These are phyloP conservation scores for Tulasnella sp. DNA, from an alignment of 768 basidiomycete genomes.

Conservation along the genomic window DNA sequence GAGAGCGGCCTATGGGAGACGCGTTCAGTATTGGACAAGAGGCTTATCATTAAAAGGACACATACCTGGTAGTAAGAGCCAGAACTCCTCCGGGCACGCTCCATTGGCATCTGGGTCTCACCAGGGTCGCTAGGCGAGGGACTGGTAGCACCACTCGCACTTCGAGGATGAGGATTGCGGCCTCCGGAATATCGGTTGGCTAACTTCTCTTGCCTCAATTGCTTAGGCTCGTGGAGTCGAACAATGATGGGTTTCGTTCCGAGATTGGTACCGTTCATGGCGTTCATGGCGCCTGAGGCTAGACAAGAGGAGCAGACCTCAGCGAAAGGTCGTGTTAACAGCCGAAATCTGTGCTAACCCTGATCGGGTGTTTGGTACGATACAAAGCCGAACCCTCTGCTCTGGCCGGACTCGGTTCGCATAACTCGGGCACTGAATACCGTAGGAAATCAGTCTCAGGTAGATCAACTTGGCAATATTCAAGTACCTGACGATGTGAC, in stretches of 20 bases:
- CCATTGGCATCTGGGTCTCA: conserved; percentile 40
- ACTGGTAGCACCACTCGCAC: conserved; percentile 72
- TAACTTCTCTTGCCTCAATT: conserved; percentile 79
- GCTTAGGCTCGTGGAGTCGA: conserved; percentile 82
- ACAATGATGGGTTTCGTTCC: conserved; percentile 75
- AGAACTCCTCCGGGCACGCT: conserved; percentile 63
- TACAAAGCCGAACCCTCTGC: conserved; percentile 86
- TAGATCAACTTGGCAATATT: neutral
- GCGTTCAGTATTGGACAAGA: neutral
- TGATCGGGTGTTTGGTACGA: conserved; percentile 75
- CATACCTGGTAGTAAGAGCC: conserved; percentile 79
- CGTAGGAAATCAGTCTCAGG: neutral
- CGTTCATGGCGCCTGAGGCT: conserved; percentile 65
- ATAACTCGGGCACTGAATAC: conserved; percentile 73
- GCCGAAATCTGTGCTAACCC: conserved; percentile 36
- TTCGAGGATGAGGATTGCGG: conserved; percentile 47
- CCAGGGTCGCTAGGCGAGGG: conserved; percentile 74
- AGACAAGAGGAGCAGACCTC: conserved; percentile 8
- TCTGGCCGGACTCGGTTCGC: conserved; percentile 71
- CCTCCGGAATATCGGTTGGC: conserved; percentile 54
- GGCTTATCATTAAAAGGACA: neutral
- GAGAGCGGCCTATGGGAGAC: conserved; percentile 57
- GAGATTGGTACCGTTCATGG: conserved; percentile 66
- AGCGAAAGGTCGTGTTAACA: neutral
- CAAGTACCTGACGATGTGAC: conserved; percentile 72